Evolutionary conservation across 148 eudicot species (phyloP).

Genomic region (Persicaria tinctoria): DNA sequence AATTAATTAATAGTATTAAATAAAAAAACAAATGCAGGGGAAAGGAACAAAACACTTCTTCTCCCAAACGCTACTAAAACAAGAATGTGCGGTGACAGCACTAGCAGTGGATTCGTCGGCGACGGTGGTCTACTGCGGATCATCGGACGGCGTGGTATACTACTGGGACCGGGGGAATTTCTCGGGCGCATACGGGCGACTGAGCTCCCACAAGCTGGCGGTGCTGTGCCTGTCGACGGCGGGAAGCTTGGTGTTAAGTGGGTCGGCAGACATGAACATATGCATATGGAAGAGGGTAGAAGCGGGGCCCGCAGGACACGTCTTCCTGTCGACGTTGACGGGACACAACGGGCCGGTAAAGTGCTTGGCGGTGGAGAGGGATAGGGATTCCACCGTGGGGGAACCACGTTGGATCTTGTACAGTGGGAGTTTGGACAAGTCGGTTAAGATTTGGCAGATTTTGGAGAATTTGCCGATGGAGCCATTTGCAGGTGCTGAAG

Average conservation of each 20-base stretch:
- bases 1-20: too few species aligned
- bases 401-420: slow-evolving; percentile 37
- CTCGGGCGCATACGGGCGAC: slow-evolving; percentile 24
- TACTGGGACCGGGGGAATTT: slow-evolving; percentile 46
- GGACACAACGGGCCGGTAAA: slow-evolving; percentile 71
- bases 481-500: background rate
- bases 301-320: slow-evolving; percentile 19
- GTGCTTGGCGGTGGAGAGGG: slow-evolving; percentile 61
- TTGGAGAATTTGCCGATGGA: slow-evolving; percentile 17
- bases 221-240: slow-evolving; percentile 54
- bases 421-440: slow-evolving; percentile 75
- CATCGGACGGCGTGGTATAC: slow-evolving; percentile 60
- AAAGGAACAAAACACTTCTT: slow-evolving; percentile 75
- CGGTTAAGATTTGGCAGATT: slow-evolving; percentile 68
- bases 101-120: slow-evolving; percentile 39
- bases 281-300: slow-evolving; percentile 55
- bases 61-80: slow-evolving; percentile 49
- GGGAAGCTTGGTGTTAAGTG: slow-evolving; percentile 48
- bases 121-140: slow-evolving; percentile 43
- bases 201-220: slow-evolving; percentile 57
- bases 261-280: slow-evolving; percentile 68
- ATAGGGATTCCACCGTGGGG: slow-evolving; percentile 4
- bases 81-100: slow-evolving; percentile 71
- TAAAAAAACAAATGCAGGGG: slow-evolving; percentile 23
- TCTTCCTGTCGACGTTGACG: slow-evolving; percentile 39